Percentiles rank a stretch among this genome's conserved stretches.
phyloP scores from a whole-genome alignment of 208 protist genomes.

The Leptomonas seymouri region DNA sequence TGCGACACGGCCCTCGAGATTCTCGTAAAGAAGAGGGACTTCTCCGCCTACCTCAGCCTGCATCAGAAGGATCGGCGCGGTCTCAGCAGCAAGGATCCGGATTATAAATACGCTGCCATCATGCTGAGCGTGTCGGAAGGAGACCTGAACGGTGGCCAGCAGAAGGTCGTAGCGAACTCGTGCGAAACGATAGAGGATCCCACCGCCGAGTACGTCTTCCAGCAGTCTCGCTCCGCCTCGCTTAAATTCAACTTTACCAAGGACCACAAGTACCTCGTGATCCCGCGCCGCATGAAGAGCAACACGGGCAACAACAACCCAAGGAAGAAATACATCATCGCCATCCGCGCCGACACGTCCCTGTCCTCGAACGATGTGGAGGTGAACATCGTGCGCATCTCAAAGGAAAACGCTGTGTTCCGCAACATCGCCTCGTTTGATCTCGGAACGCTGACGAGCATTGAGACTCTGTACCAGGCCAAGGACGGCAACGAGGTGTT shows the following conservation, averaged over 20 bases:
- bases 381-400: slow-evolving; percentile 41
- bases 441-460: slow-evolving; percentile 26
- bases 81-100: slow-evolving; percentile 36
- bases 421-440: slow-evolving; percentile 41
- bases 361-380: slow-evolving; percentile 24
- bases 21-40: slow-evolving; percentile 33
- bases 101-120: slow-evolving; percentile 52
- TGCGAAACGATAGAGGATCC: slow-evolving; percentile 49
- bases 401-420: slow-evolving; percentile 41
- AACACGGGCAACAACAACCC: slow-evolving; percentile 42
- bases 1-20: slow-evolving; percentile 51
- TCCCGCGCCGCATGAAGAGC: slow-evolving; percentile 52
- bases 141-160: slow-evolving; percentile 29
- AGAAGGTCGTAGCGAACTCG: slow-evolving; percentile 43
- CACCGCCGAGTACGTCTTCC: slow-evolving; percentile 43
- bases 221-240: slow-evolving; percentile 43
- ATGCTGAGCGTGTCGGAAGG: slow-evolving; percentile 50
- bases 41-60: slow-evolving; percentile 50
- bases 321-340: slow-evolving; percentile 49
- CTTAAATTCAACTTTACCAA: slow-evolving; percentile 44
- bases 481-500: slow-evolving; percentile 37
- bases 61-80: slow-evolving; percentile 63
- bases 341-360: slow-evolving; percentile 31
- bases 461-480: slow-evolving; percentile 42
- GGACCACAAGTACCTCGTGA: slow-evolving; percentile 41